A percentile compares a stretch with the other conserved stretches of the same genome.
phyloP scores from a whole-genome alignment of 257 asterid species.

The Lycium barbarum region DNA sequence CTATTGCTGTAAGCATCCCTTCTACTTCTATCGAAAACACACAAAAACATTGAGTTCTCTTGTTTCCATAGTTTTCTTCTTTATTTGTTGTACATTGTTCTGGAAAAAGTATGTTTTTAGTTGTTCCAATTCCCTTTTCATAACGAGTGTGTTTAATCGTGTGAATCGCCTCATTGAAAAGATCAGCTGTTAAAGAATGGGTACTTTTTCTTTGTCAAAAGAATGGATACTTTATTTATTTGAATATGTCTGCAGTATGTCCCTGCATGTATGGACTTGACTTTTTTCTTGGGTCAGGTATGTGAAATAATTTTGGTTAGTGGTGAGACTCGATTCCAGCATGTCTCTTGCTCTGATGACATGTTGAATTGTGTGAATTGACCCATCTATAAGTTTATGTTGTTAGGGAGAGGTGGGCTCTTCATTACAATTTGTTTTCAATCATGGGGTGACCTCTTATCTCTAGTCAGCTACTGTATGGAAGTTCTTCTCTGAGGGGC shows the following conservation, averaged over 20 bases:
- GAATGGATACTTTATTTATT: not conserved
- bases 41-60: slow-evolving; percentile 18
- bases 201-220: not conserved
- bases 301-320: not conserved
- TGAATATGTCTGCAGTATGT: not conserved
- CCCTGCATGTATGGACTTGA: not conserved
- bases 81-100: not conserved
- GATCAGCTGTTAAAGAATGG: not conserved
- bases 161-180: not conserved
- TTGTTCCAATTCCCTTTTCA: not conserved
- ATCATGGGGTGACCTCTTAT: not conserved
- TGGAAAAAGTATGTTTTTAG: not conserved
- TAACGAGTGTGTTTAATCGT: not conserved
- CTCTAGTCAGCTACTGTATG: not conserved
- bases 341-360: not conserved
- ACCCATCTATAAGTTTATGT: not conserved
- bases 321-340: not conserved
- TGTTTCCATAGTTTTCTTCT: not conserved
- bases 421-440: not conserved
- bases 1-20: not conserved
- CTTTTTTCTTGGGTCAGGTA: not conserved
- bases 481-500: not conserved
- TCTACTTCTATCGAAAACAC: not conserved
- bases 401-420: not conserved
- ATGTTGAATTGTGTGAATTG: not conserved